These are phyloP conservation scores for Mitosporidium daphniae DNA, from an alignment of 371 early-diverging fungal genomes.

Conservation along the genomic window DNA sequence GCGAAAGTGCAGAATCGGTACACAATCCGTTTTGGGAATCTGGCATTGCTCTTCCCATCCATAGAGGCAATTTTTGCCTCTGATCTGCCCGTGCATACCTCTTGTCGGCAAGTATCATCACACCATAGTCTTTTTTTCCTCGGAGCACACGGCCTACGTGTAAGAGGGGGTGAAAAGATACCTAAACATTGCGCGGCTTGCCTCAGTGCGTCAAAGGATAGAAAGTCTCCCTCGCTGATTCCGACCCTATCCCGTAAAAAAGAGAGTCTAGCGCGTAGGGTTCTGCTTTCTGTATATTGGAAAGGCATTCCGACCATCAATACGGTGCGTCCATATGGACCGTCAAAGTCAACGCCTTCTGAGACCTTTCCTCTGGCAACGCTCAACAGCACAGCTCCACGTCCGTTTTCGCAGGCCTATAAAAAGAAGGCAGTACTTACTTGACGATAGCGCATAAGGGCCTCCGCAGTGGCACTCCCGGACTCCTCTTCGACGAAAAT, in stretches of 20 bases:
- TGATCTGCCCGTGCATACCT: constrained; percentile 75
- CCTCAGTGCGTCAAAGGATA: constrained; percentile 95
- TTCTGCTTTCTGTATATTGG: constrained; percentile 67
- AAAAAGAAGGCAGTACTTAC: not conserved
- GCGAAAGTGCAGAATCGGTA: constrained; percentile 83
- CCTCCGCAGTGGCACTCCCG: constrained; percentile 14
- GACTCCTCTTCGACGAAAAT: constrained; percentile 95
- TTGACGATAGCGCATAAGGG: constrained; percentile 1
- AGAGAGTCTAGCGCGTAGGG: constrained; percentile 50
- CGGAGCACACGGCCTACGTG: constrained; percentile 86
- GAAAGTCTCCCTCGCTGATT: constrained; percentile 85
- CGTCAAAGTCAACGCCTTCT: constrained; percentile 98
- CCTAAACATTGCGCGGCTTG: constrained; percentile 92
- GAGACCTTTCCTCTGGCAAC: constrained; percentile 98
- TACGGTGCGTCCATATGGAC: constrained; percentile 89
- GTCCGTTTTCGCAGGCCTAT: constrained; percentile 80
- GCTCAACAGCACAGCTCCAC: constrained; percentile 84
- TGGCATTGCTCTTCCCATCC: constrained; percentile 69
- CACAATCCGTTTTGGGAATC: constrained; percentile 64
- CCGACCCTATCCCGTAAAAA: constrained; percentile 61
- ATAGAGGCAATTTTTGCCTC: constrained; percentile 73
- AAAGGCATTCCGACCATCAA: constrained; percentile 95
- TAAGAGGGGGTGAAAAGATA: too few species aligned
- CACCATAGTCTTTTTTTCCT: constrained; percentile 91
- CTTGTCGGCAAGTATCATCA: constrained; percentile 97